Evolutionary conservation across 345 rosid species (phyloP).

Genomic region (Eucalyptus leucophloia): DNA sequence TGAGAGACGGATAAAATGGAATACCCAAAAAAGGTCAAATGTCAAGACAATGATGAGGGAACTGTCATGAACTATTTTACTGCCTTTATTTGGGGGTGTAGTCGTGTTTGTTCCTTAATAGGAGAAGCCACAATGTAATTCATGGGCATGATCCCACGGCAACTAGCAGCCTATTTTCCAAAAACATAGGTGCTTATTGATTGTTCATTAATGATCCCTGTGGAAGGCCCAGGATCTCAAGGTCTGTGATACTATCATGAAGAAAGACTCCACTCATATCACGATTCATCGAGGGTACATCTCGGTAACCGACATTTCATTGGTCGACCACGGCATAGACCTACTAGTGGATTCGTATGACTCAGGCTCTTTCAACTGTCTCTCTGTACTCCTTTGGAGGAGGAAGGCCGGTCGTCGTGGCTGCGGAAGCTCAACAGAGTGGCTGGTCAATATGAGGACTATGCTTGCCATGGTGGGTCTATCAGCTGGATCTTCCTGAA

Average conservation of each 20-base stretch:
- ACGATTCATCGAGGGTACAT: neutral
- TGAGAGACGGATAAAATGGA: no score
- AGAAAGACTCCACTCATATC: neutral
- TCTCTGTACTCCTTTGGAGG: neutral
- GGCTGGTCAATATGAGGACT: conserved; percentile 7
- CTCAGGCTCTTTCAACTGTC: neutral
- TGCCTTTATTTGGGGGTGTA: no score
- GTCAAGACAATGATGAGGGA: no score
- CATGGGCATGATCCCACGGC: no score
- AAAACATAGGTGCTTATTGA: no score
- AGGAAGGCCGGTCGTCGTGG: conserved; percentile 11
- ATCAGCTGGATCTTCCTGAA: conserved; percentile 6
- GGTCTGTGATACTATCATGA: neutral
- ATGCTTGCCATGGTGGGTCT: conserved; percentile 13
- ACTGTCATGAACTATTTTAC: no score
- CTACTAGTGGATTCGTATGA: neutral
- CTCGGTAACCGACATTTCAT: neutral
- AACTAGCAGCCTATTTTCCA: no score
- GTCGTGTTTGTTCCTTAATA: no score
- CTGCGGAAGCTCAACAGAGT: neutral
- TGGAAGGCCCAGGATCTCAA: neutral
- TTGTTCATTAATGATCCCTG: neutral
- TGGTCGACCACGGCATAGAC: neutral
- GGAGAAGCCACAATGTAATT: no score
- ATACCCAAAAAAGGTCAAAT: no score